phyloP scores from a whole-genome alignment of 129 eudicot species.

The Smallanthus sonchifolius region DNA sequence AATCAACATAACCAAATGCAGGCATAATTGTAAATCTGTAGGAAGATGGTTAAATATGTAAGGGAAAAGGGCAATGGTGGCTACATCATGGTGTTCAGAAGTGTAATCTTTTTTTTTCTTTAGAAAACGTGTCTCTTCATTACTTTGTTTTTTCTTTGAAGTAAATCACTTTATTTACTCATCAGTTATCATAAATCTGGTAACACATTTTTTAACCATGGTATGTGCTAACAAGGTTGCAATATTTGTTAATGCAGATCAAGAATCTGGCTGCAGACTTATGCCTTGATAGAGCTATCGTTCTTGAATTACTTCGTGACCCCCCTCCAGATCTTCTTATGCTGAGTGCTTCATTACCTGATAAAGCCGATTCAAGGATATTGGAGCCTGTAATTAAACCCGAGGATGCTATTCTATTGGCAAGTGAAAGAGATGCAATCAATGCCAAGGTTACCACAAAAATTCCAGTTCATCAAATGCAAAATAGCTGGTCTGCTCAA shows the following conservation, averaged over 20 bases:
- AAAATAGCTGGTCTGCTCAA: constrained; percentile 75
- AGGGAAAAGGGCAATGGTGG: not conserved
- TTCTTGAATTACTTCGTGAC: constrained; percentile 85
- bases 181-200: not conserved
- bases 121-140: not conserved
- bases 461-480: constrained; percentile 76
- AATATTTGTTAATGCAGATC: constrained; percentile 49
- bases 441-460: constrained; percentile 43
- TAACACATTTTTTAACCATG: not conserved
- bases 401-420: constrained; percentile 37
- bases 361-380: constrained; percentile 42
- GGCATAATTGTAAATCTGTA: not conserved
- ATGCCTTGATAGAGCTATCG: constrained; percentile 87
- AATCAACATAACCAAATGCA: not conserved
- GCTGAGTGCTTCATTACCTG: constrained; percentile 88
- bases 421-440: constrained; percentile 20
- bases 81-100: not conserved
- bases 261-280: constrained; percentile 81
- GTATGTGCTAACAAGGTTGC: not conserved
- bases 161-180: not conserved
- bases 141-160: not conserved
- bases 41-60: not conserved
- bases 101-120: not conserved
- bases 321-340: constrained; percentile 94
- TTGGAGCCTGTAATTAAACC: constrained; percentile 37